Evolutionary conservation across 2,329 filamentous ascomycete species (phyloP), one percentile per base, ranked within the genome.

Genomic region (Claviceps purpurea): DNA sequence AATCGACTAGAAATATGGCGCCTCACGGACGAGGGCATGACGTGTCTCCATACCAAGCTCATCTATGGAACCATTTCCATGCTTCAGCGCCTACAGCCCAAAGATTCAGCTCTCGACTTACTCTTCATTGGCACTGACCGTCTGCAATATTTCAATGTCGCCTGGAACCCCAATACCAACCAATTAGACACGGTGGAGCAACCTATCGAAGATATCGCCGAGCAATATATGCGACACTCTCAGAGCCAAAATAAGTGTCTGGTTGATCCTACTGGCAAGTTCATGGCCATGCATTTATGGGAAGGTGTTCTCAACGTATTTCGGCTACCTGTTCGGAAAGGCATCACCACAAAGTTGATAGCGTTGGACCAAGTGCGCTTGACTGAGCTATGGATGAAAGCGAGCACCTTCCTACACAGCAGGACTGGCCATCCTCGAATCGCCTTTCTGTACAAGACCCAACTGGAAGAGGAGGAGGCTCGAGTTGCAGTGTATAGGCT

Each of bases 51-150:
- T 56, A 85, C 87, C 3, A 84, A 84, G 61, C 73, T 81, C 56
- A 75, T 97, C 52, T 91, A 91, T 65, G 93, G 91, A 64, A 87
- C 85, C 58, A 83, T 97, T 59, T 84, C 86, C 7, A 87, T 96
- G 74, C 77, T 96, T 14, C 80, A 93, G 62, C 84, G 82, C 61
- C 74, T 98, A 47, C 82, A 82, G 26, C 89, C 90, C 5, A 80
- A 81, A 48, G 80, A 87, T 59, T 82, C 84, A 30, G 69, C 75
- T 5, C 88, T 83, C 47, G 89, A 97, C 59, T 81, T 96, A 56
- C 79, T 98, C 55, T 95, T 98, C 64, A 78, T 98, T 53, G 91
- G 89, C 49, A 98, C 93, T 47, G 86, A 95, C 64, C 82, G 86
- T 52, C 86, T 87, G 59, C 84, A 89, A 61, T 97, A 95, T 70